phyloP scores from a whole-genome alignment of 225 moss, liverwort and hornwort genomes.

The Physcomitrium patens region DNA sequence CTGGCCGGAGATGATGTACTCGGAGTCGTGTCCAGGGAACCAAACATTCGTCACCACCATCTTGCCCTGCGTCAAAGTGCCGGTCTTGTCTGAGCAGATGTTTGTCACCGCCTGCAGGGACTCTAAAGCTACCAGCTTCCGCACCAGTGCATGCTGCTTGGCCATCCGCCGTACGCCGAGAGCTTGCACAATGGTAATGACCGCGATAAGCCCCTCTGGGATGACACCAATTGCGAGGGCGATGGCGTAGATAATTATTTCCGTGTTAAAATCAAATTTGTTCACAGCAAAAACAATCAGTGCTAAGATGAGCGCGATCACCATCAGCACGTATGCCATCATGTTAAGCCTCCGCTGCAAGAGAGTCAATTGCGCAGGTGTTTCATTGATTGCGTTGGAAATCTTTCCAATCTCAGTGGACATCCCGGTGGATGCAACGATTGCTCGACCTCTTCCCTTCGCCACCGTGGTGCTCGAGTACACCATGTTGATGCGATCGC shows the following conservation, averaged over 20 bases:
- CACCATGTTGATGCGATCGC: constrained; percentile 49
- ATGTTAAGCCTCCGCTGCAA: constrained; percentile 47
- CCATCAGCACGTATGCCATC: constrained; percentile 46
- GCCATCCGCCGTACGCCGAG: constrained; percentile 61
- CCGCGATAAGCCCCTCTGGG: constrained; percentile 47
- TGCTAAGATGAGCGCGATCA: constrained; percentile 36
- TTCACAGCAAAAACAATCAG: constrained; percentile 50
- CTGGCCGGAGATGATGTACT: constrained; percentile 38
- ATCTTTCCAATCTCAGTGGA: constrained; percentile 56
- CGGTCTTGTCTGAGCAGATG: constrained; percentile 66
- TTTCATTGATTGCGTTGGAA: constrained; percentile 49
- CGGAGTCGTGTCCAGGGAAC: constrained; percentile 34
- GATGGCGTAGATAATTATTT: constrained; percentile 49
- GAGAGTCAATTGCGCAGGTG: constrained; percentile 38
- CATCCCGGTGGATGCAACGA: constrained; percentile 54
- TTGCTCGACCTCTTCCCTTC: constrained; percentile 52
- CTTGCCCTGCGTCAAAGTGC: constrained; percentile 61
- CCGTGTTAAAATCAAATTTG: constrained; percentile 39
- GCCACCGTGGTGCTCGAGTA: constrained; percentile 48
- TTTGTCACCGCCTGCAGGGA: constrained; percentile 59
- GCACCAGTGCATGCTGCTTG: constrained; percentile 44
- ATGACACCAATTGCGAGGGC: constrained; percentile 47
- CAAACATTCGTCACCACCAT: constrained; percentile 59
- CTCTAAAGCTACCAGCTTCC: constrained; percentile 58
- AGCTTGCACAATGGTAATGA: constrained; percentile 49